Conservation (phyloP, 1,284 basidiomycete species). For the Termitomyces sp. region DNA sequence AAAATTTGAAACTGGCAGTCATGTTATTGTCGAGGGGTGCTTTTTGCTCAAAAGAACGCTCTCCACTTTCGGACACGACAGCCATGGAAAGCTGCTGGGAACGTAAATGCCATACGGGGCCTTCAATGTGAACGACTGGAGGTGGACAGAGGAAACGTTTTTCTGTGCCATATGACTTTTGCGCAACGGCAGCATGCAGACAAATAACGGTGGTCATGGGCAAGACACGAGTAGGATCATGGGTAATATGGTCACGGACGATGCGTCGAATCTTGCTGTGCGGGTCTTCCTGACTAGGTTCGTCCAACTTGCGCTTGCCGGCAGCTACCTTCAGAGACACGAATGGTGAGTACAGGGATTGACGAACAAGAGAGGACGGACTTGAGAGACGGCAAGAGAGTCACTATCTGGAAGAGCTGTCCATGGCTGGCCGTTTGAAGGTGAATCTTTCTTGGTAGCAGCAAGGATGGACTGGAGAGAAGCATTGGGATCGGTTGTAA, state of each 20-base stretch:
- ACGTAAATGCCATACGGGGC: constrained; percentile 77
- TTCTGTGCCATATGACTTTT: constrained; percentile 90
- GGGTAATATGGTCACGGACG: constrained; percentile 71
- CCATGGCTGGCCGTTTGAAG: constrained; percentile 41
- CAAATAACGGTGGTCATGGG: constrained; percentile 88
- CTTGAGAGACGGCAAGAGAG: constrained; percentile 24
- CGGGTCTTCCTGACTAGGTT: constrained; percentile 59
- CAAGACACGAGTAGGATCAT: constrained; percentile 65
- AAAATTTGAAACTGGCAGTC: constrained; percentile 84
- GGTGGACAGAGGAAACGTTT: constrained; percentile 89
- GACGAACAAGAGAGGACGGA: constrained; percentile 16
- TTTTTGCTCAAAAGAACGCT: constrained; percentile 78
- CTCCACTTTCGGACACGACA: constrained; percentile 79
- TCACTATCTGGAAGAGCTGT: constrained; percentile 24
- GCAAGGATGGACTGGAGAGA: constrained; percentile 63
- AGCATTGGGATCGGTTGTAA: constrained; percentile 45
- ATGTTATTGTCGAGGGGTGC: constrained; percentile 75
- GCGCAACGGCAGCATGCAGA: constrained; percentile 83
- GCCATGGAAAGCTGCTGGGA: constrained; percentile 79
- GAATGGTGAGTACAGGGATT: constrained; percentile 6
- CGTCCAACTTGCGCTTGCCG: constrained; percentile 72
- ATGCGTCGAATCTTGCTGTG: constrained; percentile 77
- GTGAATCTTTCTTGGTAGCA: constrained; percentile 38
- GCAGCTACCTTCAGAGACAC: constrained; percentile 27
- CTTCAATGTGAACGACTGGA: constrained; percentile 83